phyloP scores from a whole-genome alignment of 129 eudicot genomes.

The Escallonia herrerae region DNA sequence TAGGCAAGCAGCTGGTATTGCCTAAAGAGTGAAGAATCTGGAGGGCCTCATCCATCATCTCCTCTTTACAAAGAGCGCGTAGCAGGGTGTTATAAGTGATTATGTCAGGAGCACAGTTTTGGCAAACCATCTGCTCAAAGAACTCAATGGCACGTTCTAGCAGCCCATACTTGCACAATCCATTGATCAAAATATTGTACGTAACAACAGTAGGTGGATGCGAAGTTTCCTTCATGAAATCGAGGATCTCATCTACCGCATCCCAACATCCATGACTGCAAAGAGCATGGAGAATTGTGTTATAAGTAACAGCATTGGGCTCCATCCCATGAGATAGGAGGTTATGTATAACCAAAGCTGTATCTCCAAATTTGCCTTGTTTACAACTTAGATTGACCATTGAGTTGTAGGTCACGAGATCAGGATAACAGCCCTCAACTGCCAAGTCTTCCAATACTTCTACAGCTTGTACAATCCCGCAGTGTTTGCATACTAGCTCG shows the following conservation, averaged over 20 bases:
- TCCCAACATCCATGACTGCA: constrained; percentile 47
- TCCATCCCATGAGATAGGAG: constrained; percentile 60
- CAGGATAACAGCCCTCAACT: constrained; percentile 64
- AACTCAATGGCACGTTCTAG: constrained; percentile 59
- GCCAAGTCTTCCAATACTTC: constrained; percentile 63
- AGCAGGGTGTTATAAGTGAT: constrained; percentile 77
- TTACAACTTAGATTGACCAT: constrained; percentile 48
- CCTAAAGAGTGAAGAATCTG: constrained; percentile 38
- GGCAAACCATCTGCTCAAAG: constrained; percentile 49
- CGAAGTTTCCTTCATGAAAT: constrained; percentile 48
- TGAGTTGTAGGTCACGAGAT: constrained; percentile 55
- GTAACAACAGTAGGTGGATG: constrained; percentile 43
- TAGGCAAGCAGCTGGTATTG: constrained; percentile 42
- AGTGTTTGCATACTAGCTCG: constrained; percentile 52
- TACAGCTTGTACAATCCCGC: constrained; percentile 54
- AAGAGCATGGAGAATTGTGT: constrained; percentile 59
- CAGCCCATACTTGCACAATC: constrained; percentile 57
- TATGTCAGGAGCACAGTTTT: constrained; percentile 48
- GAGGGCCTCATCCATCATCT: constrained; percentile 48
- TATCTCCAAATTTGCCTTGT: constrained; percentile 45
- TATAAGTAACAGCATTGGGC: constrained; percentile 61
- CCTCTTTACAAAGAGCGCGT: constrained; percentile 56
- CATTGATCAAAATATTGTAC: constrained; percentile 66
- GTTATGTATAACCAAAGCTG: constrained; percentile 34
- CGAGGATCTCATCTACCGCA: constrained; percentile 51